Base-by-base conservation (phyloP, 345 rosid genomes). In the Abelmoschus esculentus region DNA sequence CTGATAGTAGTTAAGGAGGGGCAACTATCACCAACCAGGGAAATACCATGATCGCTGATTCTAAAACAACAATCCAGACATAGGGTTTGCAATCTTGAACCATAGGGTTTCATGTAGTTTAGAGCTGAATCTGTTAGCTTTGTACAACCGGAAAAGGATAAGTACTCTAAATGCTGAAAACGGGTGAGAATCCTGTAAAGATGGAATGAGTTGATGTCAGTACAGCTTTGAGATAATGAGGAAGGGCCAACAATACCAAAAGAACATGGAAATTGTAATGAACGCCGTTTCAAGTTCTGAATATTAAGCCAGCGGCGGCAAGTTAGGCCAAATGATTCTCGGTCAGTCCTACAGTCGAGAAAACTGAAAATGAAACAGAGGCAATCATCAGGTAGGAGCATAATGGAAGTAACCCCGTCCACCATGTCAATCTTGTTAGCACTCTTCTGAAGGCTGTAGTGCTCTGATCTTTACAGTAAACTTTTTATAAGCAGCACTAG, bases 281-380 rank as follows among this genome's bases (percentile, higher is more conserved):
- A 86, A 19, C 81, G 76, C 1, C 92, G 81, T 70, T 61, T 71
- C 50, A 78, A 65, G 77, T 86, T 91, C 71, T 78, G 90, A 71
- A 93, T 84, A 62, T 78, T 78, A 60, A 89, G 89, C 86, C 86
- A 91, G 52, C 81, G 80, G 64, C 29, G 90, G 70, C 95, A 89
- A 70, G 96, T 86, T 52, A 87, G 74, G 47, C 96, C 92, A 71
- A 91, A 93, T 17, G 96, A 91, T 59, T 85, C 90, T 32, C 75
- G 85, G 66, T 88, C 91, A 8, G 80, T 67, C n/a, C 75, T 63
- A 67, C 78, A 75, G 69, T 75, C 77, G 70, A 91, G 87, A 63
- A 73, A 32, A 70, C 77, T 75, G 76, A 86, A 88, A 80, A 88
- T 87, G 64, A 72, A 81, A 76, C 82, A 72, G 56, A 91, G 86